Conservation (phyloP, 2,329 filamentous ascomycete genomes). For the Bipolaris victoriae region DNA sequence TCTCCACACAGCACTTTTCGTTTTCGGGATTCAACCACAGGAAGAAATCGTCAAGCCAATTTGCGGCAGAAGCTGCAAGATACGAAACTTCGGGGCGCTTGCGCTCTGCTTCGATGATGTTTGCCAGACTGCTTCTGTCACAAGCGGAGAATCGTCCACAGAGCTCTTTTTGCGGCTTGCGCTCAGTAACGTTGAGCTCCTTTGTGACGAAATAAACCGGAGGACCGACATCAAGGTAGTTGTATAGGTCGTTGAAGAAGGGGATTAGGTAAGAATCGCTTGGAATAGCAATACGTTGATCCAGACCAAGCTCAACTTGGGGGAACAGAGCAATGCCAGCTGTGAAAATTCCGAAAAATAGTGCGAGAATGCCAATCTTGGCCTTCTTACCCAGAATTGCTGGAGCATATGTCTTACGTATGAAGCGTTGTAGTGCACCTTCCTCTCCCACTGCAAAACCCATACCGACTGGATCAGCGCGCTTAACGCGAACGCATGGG, state of each 20-base stretch:
- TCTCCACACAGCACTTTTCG: conserved; percentile 70
- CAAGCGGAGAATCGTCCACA: conserved; percentile 93
- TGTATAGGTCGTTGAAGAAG: conserved; percentile 95
- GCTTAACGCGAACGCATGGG: conserved; percentile 82
- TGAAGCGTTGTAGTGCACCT: conserved; percentile 81
- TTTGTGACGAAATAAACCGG: conserved; percentile 96
- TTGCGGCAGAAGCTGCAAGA: conserved; percentile 85
- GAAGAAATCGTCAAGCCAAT: conserved; percentile 97
- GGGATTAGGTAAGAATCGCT: conserved; percentile 92
- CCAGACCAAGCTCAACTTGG: conserved; percentile 82
- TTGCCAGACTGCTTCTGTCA: conserved; percentile 80
- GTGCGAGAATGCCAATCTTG: conserved; percentile 75
- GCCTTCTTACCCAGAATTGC: conserved; percentile 77
- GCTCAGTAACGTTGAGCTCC: conserved; percentile 77
- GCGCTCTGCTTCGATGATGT: conserved; percentile 90
- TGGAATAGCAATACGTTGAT: conserved; percentile 93
- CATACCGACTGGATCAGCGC: conserved; percentile 69
- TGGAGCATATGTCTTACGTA: conserved; percentile 88
- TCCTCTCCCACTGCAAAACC: conserved; percentile 82
- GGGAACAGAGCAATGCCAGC: conserved; percentile 85
- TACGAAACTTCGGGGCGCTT: conserved; percentile 88
- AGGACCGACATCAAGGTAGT: conserved; percentile 88
- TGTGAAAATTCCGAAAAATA: conserved; percentile 88
- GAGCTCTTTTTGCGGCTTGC: conserved; percentile 79
- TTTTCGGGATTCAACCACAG: conserved; percentile 85